Evolutionary conservation across 2,329 filamentous ascomycete genomes (phyloP).

Genomic region (Neurospora crassa): DNA sequence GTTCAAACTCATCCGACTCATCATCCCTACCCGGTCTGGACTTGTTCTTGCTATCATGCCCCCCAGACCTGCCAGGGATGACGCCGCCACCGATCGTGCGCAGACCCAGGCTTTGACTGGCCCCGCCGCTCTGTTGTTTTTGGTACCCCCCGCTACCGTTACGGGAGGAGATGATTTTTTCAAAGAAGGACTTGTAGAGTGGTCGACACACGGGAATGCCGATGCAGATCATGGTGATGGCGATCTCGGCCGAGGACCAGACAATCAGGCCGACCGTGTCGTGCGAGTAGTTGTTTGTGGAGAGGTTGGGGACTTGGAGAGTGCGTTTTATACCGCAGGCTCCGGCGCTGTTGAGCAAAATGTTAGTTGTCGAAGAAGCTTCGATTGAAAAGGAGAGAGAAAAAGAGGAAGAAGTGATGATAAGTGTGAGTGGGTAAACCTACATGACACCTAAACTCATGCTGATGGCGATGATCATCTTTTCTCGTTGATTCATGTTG

Average conservation of each 20-base stretch:
- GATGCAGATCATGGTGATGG: slow-evolving; percentile 17
- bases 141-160: slow-evolving; percentile 4
- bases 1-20: not conserved
- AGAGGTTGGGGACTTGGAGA: slow-evolving; percentile 7
- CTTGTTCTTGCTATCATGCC: not conserved
- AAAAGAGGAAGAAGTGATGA: not conserved
- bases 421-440: not conserved
- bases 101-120: not conserved
- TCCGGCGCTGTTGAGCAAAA: slow-evolving; percentile 7
- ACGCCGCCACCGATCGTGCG: slow-evolving; percentile 6
- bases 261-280: slow-evolving; percentile 13
- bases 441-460: slow-evolving; percentile 13
- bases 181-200: slow-evolving; percentile 11
- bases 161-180: slow-evolving; percentile 2
- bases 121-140: slow-evolving; percentile 2
- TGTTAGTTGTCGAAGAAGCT: not conserved
- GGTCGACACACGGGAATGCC: slow-evolving; percentile 16
- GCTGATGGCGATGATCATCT: slow-evolving; percentile 10
- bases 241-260: slow-evolving; percentile 18
- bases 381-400: not conserved
- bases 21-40: not conserved
- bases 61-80: not conserved
- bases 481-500: slow-evolving; percentile 11
- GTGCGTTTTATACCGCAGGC: slow-evolving; percentile 13
- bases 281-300: slow-evolving; percentile 8